phyloP scores from a whole-genome alignment of 805 yeast genomes.

The Brettanomyces sp. region DNA sequence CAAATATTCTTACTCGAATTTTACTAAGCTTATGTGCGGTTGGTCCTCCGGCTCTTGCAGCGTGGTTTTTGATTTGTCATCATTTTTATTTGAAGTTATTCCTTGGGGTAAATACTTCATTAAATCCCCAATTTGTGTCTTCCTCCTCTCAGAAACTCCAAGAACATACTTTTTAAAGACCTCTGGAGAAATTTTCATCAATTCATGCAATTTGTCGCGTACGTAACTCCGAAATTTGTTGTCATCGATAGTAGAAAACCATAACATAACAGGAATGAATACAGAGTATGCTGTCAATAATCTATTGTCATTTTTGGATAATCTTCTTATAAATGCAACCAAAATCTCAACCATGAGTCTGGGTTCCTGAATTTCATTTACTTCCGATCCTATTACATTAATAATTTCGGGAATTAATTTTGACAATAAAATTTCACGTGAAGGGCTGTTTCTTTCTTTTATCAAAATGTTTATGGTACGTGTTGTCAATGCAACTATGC shows the following conservation, averaged over 20 bases:
- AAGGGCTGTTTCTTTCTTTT: slow-evolving; percentile 15
- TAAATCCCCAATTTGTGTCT: slow-evolving; percentile 31
- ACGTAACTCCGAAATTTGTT: slow-evolving; percentile 27
- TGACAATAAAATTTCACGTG: slow-evolving; percentile 31
- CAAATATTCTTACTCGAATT: slow-evolving; percentile 26
- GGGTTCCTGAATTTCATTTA: slow-evolving; percentile 21
- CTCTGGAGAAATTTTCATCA: slow-evolving; percentile 35
- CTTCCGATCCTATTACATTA: slow-evolving; percentile 10
- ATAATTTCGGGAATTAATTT: slow-evolving; percentile 38
- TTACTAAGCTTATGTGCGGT: slow-evolving; percentile 42
- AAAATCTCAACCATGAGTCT: slow-evolving; percentile 41
- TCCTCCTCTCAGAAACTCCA: slow-evolving; percentile 31
- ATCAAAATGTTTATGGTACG: slow-evolving; percentile 59
- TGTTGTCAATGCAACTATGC: slow-evolving; percentile 31
- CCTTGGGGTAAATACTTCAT: slow-evolving; percentile 21
- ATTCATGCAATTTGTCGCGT: slow-evolving; percentile 36
- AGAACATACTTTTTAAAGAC: slow-evolving; percentile 35
- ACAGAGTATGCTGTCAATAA: slow-evolving; percentile 25
- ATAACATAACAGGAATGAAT: slow-evolving; percentile 21
- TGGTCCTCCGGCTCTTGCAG: too few relatives aligned
- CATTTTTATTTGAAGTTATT: too few relatives aligned
- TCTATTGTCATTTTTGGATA: slow-evolving; percentile 18
- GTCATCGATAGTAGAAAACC: slow-evolving; percentile 19
- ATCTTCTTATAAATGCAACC: slow-evolving; percentile 32
- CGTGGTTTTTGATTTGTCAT: too few relatives aligned